Conservation (phyloP, 495 filamentous ascomycete genomes). For the Penicillium ucsense region DNA sequence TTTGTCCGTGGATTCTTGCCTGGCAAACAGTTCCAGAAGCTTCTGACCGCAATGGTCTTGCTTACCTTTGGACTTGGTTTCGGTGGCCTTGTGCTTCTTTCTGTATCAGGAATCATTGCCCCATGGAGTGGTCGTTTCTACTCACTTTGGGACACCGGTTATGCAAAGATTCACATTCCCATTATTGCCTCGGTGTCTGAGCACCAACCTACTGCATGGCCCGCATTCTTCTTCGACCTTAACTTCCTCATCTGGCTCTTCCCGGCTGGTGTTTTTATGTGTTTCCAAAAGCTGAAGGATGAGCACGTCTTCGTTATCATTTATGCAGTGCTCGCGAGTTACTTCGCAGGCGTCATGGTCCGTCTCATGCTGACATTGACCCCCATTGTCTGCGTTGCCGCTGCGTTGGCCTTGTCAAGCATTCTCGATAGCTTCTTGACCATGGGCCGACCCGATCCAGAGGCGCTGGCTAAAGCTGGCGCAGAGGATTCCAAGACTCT, state of each 20-base stretch:
- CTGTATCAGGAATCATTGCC: slow-evolving; percentile 81
- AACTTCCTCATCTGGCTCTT: slow-evolving; percentile 99
- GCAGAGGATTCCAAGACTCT: slow-evolving; percentile 48
- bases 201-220: slow-evolving; percentile 99
- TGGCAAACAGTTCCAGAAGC: slow-evolving; percentile 84
- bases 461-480: slow-evolving; percentile 33
- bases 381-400: slow-evolving; percentile 90
- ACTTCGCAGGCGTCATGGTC: slow-evolving; percentile 99
- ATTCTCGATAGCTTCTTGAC: slow-evolving; percentile 81
- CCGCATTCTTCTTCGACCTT: slow-evolving; percentile 98
- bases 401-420: slow-evolving; percentile 80
- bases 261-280: slow-evolving; percentile 97
- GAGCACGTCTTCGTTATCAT: slow-evolving; percentile 99
- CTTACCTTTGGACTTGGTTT: slow-evolving; percentile 64
- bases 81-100: slow-evolving; percentile 68
- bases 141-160: slow-evolving; percentile 97
- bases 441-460: slow-evolving; percentile 40
- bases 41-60: slow-evolving; percentile 71
- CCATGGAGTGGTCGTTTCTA: slow-evolving; percentile 99
- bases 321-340: slow-evolving; percentile 88
- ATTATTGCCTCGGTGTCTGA: slow-evolving; percentile 99
- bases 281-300: slow-evolving; percentile 85
- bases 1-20: slow-evolving; percentile 80
- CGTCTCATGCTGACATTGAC: slow-evolving; percentile 96
- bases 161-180: slow-evolving; percentile 98